Conservation (phyloP, 179 eudicot genomes). For the Pouteria campechiana region DNA sequence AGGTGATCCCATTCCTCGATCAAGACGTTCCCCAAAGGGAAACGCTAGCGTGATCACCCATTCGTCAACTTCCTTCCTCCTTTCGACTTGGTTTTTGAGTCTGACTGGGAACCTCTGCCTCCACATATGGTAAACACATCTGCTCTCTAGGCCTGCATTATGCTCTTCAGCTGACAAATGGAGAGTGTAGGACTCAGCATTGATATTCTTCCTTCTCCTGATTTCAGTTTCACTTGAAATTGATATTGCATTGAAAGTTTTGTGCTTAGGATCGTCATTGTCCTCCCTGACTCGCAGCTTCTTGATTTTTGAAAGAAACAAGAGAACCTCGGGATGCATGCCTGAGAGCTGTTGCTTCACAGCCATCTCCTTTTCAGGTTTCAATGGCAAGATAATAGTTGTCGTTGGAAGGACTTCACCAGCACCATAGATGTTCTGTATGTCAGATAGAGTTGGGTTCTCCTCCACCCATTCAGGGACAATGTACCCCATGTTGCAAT, state of each 20-base stretch:
- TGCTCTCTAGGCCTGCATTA: slow-evolving; percentile 12
- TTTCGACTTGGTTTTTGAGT: slow-evolving; percentile 34
- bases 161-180: slow-evolving; percentile 41
- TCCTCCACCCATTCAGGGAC: slow-evolving; percentile 77
- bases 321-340: slow-evolving; percentile 61
- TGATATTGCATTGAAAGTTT: slow-evolving; percentile 40
- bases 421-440: slow-evolving; percentile 40
- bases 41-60: slow-evolving; percentile 62
- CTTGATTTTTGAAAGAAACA: slow-evolving; percentile 59
- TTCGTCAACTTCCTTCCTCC: slow-evolving; percentile 50
- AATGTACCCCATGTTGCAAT: slow-evolving; percentile 51
- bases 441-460: slow-evolving; percentile 35
- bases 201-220: slow-evolving; percentile 33
- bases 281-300: slow-evolving; percentile 54
- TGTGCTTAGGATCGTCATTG: slow-evolving; percentile 24
- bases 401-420: slow-evolving; percentile 37
- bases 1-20: slow-evolving; percentile 33
- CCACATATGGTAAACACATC: slow-evolving; percentile 66
- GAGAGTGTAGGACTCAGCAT: slow-evolving; percentile 54
- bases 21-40: slow-evolving; percentile 47
- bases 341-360: slow-evolving; percentile 57
- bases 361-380: slow-evolving; percentile 41
- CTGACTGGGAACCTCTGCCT: slow-evolving; percentile 61
- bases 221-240: slow-evolving; percentile 45
- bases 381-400: slow-evolving; percentile 53